Conservation (phyloP, 2,329 filamentous ascomycete species). For the Calcarisporium arbuscula region DNA sequence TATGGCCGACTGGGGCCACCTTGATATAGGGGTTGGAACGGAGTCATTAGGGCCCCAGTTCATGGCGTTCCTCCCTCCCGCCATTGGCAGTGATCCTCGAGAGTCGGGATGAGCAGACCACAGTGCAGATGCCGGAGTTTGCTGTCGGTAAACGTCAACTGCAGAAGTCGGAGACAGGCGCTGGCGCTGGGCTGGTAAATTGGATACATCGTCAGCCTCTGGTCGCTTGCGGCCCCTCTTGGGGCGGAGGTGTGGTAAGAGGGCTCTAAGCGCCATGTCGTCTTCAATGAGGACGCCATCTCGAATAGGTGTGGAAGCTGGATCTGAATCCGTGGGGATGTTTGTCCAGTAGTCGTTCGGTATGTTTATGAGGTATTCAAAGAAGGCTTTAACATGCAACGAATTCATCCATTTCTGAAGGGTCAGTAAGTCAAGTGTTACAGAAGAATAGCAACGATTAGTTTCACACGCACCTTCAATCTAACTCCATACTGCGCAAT, state of each 20-base stretch:
- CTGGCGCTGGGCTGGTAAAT: conserved; percentile 50
- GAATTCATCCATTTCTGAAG: conserved; percentile 87
- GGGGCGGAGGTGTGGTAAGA: conserved; percentile 69
- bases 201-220: conserved; percentile 47
- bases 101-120: conserved; percentile 41
- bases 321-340: conserved; percentile 59
- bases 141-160: conserved; percentile 30
- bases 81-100: conserved; percentile 26
- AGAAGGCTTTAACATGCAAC: conserved; percentile 92
- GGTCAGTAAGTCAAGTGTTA: neutral
- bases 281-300: conserved; percentile 83
- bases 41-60: conserved; percentile 36
- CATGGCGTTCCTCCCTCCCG: conserved; percentile 24
- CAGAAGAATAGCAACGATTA: conserved; percentile 4
- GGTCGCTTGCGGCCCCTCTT: conserved; percentile 57
- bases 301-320: conserved; percentile 58
- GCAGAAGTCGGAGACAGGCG: conserved; percentile 49
- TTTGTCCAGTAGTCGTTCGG: conserved; percentile 74
- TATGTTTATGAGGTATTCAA: conserved; percentile 78
- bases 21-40: conserved; percentile 56
- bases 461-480: conserved; percentile 59
- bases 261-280: conserved; percentile 77
- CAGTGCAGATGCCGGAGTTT: conserved; percentile 30
- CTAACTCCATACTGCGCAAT: conserved; percentile 92
- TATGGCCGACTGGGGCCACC: conserved; percentile 73